Base-by-base conservation (phyloP, 2,329 filamentous ascomycete genomes). In the Colletotrichum destructivum region DNA sequence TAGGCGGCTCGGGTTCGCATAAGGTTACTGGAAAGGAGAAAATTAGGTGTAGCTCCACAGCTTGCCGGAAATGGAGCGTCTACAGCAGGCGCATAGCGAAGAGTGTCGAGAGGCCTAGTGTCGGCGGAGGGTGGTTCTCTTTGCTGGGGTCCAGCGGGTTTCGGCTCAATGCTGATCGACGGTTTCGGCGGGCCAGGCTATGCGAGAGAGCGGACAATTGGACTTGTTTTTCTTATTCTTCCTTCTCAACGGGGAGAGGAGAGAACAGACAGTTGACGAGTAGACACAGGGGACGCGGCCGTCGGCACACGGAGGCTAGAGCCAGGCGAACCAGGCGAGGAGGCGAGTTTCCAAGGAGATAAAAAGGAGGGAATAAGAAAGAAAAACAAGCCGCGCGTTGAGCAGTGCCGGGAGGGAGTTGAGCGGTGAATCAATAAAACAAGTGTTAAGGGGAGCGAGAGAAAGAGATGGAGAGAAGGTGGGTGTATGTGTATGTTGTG, bases 121-220 rank as follows among this genome's bases (percentile, higher is more conserved):
- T 44, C 31, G 65, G 60, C 69, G 69, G 42, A 40, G 47, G 62
- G 38, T 54, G 54, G 23, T 61, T 31, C 26, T 55, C 55, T 64
- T 44, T 40, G 66, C 66, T 72, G 61, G 69, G 70, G 52, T 66
- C 61, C 70, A 42, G 70, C 66, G 46, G 75, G 79, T 82, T 82
- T 82, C 80, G 81, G 77, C 77, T 78, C 77, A 76, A 76, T 79
- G 78, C 74, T 80, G 81, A 82, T 82, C 80, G 79, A 78, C 80
- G 77, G 80, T 82, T 81, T 82, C 79, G 80, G 78, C 74, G 76
- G 75, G 74, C 75, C 75, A 74, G 73, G 62, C 59, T 63, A 71
- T 73, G 66, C 66, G 66, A 51, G 66, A 74, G 70, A 59, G 69
- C 62, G 56, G 72, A 61, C 65, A 73, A 72, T 67, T 74, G 23